Evolutionary conservation across 176 grass and related monocot genomes (phyloP), one percentile per base, ranked within the genome.

Genomic region (Hordeum marinum): DNA sequence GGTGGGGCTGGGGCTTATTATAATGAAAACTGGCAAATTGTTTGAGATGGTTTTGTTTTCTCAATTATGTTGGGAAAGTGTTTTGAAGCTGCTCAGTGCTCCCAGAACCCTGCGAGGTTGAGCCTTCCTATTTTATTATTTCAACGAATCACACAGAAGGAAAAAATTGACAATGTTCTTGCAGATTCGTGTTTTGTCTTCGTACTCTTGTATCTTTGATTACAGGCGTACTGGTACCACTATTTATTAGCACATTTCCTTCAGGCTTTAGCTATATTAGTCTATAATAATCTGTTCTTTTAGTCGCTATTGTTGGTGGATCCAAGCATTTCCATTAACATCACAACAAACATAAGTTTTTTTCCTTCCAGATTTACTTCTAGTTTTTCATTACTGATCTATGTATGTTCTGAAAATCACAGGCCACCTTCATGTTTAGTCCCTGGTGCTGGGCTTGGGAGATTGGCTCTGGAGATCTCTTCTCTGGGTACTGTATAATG

Each of bases 341-440:
- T 86, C 46, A 78, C 11, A 79, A 82, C 40, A 65, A 63, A 76
- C 21, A 61, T n/a, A 80, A 50, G 21, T 48, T 87, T 46, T 50
- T 52, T 52, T 50, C 46, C 60, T 84, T 76, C 11, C 2, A 2
- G 62, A 76, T 91, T 68, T n/a, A 66, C 7, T 71, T 34, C 11
- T 72, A 34, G 36, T 74, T 31, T 52, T 79, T 25, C 23, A 18
- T 63, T 45, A 64, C 48, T 77, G 31, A 63, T 63, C 80, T 25
- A 68, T 84, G 41, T 83, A 64, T 80, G 82, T 85, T n/a, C 65
- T 82, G 40, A 84, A 87, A 43, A 92, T 81, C 69, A 68, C 82
- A 99, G 96, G 79, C 91, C 88, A 71, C 93, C 91, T 88, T 91
- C 85, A 87, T 96, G 96, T 86, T 92, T 99, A 88, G 94, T 99